Percentiles rank a stretch among this genome's conserved stretches.
phyloP scores from a whole-genome alignment of 2,329 filamentous ascomycete genomes.

The Alternaria sp. region DNA sequence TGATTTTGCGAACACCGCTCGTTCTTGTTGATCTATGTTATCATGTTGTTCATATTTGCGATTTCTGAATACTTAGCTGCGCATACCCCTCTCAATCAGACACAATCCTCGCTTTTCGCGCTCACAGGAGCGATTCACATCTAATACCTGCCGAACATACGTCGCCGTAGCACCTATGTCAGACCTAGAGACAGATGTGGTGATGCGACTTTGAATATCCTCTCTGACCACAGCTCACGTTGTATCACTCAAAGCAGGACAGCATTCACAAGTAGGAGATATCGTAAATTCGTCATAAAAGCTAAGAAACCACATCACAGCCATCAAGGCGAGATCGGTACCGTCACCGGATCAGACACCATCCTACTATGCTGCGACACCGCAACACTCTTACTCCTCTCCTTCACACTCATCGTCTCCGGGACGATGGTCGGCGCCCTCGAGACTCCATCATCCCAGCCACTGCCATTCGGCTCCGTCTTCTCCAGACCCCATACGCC shows the following conservation, averaged over 20 bases:
- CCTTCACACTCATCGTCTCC: not conserved
- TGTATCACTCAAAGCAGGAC: not conserved
- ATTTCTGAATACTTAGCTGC: not conserved
- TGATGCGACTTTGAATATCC: too few species aligned
- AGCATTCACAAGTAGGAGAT: not conserved
- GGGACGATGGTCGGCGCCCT: not conserved
- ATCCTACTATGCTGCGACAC: conserved; percentile 27
- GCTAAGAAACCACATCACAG: not conserved
- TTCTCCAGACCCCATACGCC: not conserved
- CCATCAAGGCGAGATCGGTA: not conserved
- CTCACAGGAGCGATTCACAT: not conserved
- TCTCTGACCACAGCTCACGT: not conserved
- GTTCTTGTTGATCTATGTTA: not conserved
- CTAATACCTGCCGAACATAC: rapidly evolving
- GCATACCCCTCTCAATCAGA: conserved; percentile 9
- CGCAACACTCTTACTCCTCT: conserved; percentile 29
- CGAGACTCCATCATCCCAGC: not conserved
- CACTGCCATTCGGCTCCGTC: not conserved
- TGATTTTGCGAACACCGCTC: not conserved
- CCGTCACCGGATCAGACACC: not conserved
- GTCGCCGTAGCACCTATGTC: not conserved
- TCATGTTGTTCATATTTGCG: not conserved
- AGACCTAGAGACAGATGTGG: not conserved
- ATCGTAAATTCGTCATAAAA: not conserved
- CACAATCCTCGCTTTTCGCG: conserved; percentile 27